Percentiles rank a stretch among this genome's conserved stretches.
phyloP scores from a whole-genome alignment of 106 monocot species.

The Dioscorea alata region DNA sequence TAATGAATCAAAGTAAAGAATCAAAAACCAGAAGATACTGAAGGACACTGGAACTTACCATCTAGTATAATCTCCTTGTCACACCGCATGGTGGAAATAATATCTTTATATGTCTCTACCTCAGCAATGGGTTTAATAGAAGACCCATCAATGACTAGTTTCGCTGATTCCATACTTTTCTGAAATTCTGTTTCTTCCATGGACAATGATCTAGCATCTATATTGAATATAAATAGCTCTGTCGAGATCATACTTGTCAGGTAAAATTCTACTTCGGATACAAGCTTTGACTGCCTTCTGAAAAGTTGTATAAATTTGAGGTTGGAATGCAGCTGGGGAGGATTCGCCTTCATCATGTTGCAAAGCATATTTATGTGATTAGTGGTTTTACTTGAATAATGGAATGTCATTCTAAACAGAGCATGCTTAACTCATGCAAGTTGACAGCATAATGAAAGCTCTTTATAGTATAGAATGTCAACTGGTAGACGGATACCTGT shows the following conservation, averaged over 20 bases:
- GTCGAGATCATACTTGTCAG: constrained; percentile 34
- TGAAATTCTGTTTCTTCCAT: constrained; percentile 42
- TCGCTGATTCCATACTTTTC: constrained; percentile 27
- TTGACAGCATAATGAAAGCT: no score
- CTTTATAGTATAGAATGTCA: no score
- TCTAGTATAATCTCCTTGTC: constrained; percentile 10
- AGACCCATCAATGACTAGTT: constrained; percentile 17
- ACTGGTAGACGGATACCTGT: no score
- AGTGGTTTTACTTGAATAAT: no score
- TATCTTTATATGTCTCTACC: background rate
- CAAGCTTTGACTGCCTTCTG: constrained; percentile 33
- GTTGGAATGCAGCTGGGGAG: constrained; percentile 13
- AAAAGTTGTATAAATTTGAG: constrained; percentile 19
- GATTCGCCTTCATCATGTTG: constrained; percentile 12
- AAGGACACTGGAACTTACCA: no score
- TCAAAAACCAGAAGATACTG: no score
- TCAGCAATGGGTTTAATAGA: background rate
- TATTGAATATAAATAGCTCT: constrained; percentile 35
- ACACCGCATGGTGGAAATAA: background rate
- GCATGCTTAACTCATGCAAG: no score
- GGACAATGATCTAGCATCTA: constrained; percentile 27
- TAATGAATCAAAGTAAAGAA: no score
- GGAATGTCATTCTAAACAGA: no score
- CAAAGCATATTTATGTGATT: background rate
- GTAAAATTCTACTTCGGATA: constrained; percentile 42